A percentile compares a stretch with the other conserved stretches of the same genome.
phyloP scores from a whole-genome alignment of 139 green algal species.

The Chlorella sp. region DNA sequence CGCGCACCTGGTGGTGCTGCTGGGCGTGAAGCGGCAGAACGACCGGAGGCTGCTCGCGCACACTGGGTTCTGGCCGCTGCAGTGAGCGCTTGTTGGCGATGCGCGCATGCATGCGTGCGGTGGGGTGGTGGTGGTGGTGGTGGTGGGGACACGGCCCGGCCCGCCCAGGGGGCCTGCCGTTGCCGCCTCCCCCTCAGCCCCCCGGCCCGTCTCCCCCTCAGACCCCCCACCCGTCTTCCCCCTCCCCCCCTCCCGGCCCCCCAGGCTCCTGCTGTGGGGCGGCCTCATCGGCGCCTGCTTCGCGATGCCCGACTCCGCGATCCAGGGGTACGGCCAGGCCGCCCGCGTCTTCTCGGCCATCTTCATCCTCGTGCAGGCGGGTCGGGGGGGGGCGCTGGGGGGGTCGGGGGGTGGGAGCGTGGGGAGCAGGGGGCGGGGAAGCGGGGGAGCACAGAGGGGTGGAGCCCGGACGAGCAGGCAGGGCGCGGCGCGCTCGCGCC shows the following conservation, averaged over 20 bases:
- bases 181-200: too few species aligned
- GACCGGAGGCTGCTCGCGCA: conserved; percentile 56
- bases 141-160: too few species aligned
- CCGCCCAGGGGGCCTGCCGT: too few species aligned
- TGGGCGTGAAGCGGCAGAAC: conserved; percentile 47
- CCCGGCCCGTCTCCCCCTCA: too few species aligned
- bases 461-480: not conserved
- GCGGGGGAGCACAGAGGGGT: not conserved
- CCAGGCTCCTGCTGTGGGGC: conserved; percentile 55
- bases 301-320: conserved; percentile 53
- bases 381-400: not conserved
- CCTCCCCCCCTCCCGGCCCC: too few species aligned
- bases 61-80: conserved; percentile 60
- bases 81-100: conserved; percentile 28
- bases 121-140: too few species aligned
- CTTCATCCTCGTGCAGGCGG: conserved; percentile 79
- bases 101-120: too few species aligned
- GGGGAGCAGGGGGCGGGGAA: too few species aligned
- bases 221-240: too few species aligned
- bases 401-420: not conserved
- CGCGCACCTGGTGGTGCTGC: conserved; percentile 48
- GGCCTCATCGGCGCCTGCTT: conserved; percentile 62
- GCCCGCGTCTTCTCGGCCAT: conserved; percentile 59
- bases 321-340: conserved; percentile 61
- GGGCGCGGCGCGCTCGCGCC: not conserved